Conservation (phyloP, 2,329 filamentous ascomycete genomes). For the Cytospora chrysosperma region DNA sequence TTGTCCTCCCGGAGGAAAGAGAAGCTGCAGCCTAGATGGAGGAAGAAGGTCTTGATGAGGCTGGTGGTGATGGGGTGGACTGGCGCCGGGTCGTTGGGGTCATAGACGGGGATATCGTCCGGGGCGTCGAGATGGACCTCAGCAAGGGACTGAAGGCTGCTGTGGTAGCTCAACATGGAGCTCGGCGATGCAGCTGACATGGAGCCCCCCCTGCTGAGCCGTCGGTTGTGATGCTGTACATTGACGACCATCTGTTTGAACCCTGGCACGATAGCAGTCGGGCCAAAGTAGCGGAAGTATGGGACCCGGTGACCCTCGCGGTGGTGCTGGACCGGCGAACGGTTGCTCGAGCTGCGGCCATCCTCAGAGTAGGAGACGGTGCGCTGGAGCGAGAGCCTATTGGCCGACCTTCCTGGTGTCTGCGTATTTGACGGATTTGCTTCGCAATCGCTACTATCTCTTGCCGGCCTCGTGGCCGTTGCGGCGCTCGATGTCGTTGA, state of each 20-base stretch:
- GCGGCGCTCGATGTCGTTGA: conserved; percentile 27
- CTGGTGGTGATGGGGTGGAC: conserved; percentile 74
- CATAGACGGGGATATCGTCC: conserved; percentile 70
- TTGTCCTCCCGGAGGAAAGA: conserved; percentile 74
- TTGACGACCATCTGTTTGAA: conserved; percentile 88
- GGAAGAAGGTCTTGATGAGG: conserved; percentile 78
- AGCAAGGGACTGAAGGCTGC: conserved; percentile 41
- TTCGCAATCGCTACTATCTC: conserved; percentile 30
- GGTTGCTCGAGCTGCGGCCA: conserved; percentile 38
- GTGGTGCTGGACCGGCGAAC: conserved; percentile 49
- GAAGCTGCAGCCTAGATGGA: conserved; percentile 80
- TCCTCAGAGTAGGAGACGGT: conserved; percentile 43
- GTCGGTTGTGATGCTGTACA: conserved; percentile 63
- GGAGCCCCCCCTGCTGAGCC: conserved; percentile 57
- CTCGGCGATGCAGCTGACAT: conserved; percentile 54
- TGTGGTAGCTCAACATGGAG: conserved; percentile 34
- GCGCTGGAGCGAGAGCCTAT: conserved; percentile 29
- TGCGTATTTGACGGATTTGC: conserved; percentile 24
- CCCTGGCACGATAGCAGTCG: conserved; percentile 85
- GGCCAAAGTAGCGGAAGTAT: conserved; percentile 88
- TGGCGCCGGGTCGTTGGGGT: conserved; percentile 66
- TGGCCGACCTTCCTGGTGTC: conserved; percentile 21
- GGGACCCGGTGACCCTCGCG: conserved; percentile 67
- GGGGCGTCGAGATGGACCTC: conserved; percentile 44
- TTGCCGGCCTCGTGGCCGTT: conserved; percentile 17